Evolutionary conservation across 75 land plant genomes (phyloP), one percentile per base, ranked within the genome.

Genomic region (Sequoiadendron giganteum): DNA sequence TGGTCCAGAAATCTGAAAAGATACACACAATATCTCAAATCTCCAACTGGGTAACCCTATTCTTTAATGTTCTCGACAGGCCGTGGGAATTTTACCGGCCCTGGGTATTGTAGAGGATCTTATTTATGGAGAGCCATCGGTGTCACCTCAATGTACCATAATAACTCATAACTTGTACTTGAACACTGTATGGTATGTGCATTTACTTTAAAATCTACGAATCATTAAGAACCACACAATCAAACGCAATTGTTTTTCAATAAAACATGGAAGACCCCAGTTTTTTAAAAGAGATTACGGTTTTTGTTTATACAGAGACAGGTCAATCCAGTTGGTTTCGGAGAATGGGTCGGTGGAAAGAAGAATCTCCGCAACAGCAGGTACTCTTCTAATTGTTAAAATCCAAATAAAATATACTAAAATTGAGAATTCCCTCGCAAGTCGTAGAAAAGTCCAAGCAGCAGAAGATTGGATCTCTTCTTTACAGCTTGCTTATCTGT

Each of bases 291-390:
- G 30, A 81, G 30, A 81, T 81, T 28, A 81, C 11, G 7, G 11
- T 10, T 45, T 81, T 81, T 45, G 11, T 78, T 45, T 43, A 25
- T 40, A 81, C 83, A 81, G 49, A 43, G 83, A 43, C 83, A 81
- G 83, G 48, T 81, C 84, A 45, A 21, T 45, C 32, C 84, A 8
- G 84, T 48, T 28, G 49, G 21, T 81, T 80, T 81, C 21, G 48
- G 48, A 81, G 84, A 25, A 81, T 81, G 84, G 32, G 84, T 81
- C 84, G 21, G 84, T 81, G 84, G 84, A 45, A 81, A 45, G 84
- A 81, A n/a, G 84, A 45, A 81, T 81, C 84, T 81, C 84, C 84
- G 47, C 84, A 45, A 45, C 32, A 43, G 10, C 48, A 81, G 84
- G 84, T 81, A 81, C 30, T 45, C 21, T 25, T 42, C 42, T 18